Conservation (phyloP, 2,329 filamentous ascomycete species). For the Periconia sp. region DNA sequence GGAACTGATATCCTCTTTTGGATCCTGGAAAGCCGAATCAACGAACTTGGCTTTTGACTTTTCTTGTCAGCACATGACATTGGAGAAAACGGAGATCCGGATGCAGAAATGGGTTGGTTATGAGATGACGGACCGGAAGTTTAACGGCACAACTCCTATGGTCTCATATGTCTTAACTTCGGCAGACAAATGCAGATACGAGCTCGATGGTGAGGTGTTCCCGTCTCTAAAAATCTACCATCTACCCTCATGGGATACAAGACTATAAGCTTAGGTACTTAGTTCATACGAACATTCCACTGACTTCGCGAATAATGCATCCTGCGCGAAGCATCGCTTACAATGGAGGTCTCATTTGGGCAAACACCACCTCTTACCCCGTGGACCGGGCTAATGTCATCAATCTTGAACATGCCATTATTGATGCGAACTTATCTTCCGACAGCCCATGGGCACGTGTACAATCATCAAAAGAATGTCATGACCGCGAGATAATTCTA, state of each 20-base stretch:
- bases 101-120: constrained; percentile 1
- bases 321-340: constrained; percentile 11
- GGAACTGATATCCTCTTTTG: constrained; percentile 4
- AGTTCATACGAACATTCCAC: no score
- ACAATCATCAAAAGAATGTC: constrained; percentile 15
- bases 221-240: background rate
- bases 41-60: constrained; percentile 1
- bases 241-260: no score
- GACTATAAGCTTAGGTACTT: no score
- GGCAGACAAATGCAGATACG: constrained; percentile 13
- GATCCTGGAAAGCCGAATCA: constrained; percentile 13
- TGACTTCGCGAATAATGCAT: no score
- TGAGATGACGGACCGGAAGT: constrained; percentile 3
- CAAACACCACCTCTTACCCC: constrained; percentile 9
- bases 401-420: background rate
- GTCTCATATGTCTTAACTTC: constrained; percentile 14
- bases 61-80: constrained; percentile 14
- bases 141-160: constrained; percentile 18
- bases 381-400: background rate
- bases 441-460: constrained; percentile 11
- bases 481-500: constrained; percentile 16
- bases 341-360: constrained; percentile 15
- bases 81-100: constrained; percentile 12
- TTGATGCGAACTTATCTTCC: constrained; percentile 3
- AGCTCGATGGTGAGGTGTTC: constrained; percentile 2